Conservation (phyloP, 2,329 filamentous ascomycete species). For the Xylariaceae sp. region DNA sequence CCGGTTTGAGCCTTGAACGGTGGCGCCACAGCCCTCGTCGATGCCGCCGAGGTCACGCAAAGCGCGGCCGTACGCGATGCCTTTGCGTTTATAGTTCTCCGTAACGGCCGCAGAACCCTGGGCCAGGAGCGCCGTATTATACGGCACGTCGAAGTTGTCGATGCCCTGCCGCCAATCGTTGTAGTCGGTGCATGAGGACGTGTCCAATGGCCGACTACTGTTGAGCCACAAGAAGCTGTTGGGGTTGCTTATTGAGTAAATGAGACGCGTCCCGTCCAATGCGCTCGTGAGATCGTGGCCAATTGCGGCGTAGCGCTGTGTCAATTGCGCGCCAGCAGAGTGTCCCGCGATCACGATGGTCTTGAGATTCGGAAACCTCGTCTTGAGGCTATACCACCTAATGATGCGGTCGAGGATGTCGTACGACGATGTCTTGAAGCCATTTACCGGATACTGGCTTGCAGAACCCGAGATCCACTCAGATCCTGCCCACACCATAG, state of each 20-base stretch:
- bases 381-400: neutral
- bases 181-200: constrained; percentile 4
- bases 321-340: constrained; percentile 11
- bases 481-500: too few relatives aligned
- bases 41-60: too few relatives aligned
- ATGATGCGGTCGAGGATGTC: too few relatives aligned
- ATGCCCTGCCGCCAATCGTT: constrained; percentile 12
- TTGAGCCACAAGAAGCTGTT: constrained; percentile 12
- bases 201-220: constrained; percentile 2
- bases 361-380: constrained; percentile 10
- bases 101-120: constrained; percentile 5
- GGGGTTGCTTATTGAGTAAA: constrained; percentile 13
- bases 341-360: constrained; percentile 13
- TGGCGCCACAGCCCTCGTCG: too few relatives aligned
- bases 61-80: constrained; percentile 5
- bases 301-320: constrained; percentile 13
- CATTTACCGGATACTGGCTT: too few relatives aligned
- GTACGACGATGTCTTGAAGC: too few relatives aligned
- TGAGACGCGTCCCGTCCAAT: constrained; percentile 4
- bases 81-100: constrained; percentile 7
- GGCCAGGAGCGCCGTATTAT: constrained; percentile 6
- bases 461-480: too few relatives aligned
- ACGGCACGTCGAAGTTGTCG: constrained; percentile 7
- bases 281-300: constrained; percentile 5
- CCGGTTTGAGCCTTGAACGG: too few relatives aligned